Evolutionary conservation across 345 rosid genomes (phyloP).

Genomic region (Psidium guajava): DNA sequence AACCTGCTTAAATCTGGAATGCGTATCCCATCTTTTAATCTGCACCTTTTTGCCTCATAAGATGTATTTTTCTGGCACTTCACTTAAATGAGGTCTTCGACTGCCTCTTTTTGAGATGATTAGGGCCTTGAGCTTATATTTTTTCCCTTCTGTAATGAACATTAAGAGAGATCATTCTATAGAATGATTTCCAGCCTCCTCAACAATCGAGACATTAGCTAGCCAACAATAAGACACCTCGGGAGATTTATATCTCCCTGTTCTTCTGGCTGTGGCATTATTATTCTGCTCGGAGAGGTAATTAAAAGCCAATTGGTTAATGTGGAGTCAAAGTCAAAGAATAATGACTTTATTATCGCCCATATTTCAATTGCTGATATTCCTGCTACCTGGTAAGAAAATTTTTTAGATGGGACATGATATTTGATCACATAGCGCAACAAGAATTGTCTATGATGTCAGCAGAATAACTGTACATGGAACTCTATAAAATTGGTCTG

Average conservation of each 20-base stretch:
- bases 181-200: neutral
- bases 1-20: neutral
- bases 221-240: neutral
- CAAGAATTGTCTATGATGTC: neutral
- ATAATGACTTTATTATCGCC: neutral
- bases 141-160: neutral
- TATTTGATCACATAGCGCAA: neutral
- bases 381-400: neutral
- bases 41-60: neutral
- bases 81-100: neutral
- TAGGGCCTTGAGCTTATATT: neutral
- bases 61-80: neutral
- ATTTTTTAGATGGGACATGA: neutral
- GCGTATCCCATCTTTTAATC: neutral
- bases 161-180: neutral
- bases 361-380: neutral
- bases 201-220: neutral
- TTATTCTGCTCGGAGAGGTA: neutral
- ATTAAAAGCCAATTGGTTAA: neutral
- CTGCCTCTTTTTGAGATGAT: neutral
- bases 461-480: neutral
- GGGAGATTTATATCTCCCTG: neutral
- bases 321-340: neutral
- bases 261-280: neutral
- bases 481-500: neutral